These are phyloP conservation scores for Phytophthora pini DNA, from an alignment of 352 stramenopile species.

Conservation along the genomic window DNA sequence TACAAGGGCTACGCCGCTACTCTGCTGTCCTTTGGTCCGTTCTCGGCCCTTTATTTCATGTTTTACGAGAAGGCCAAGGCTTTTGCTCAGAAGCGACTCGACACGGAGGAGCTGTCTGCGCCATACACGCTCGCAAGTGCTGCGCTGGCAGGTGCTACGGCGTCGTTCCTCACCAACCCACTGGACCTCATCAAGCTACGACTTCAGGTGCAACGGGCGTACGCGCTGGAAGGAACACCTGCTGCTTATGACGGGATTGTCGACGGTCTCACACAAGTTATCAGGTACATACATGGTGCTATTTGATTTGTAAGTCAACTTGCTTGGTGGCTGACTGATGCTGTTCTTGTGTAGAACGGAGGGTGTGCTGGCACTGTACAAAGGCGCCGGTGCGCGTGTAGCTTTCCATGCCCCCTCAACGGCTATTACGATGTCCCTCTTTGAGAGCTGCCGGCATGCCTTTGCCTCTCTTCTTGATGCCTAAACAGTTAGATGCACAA, in stretches of 20 bases:
- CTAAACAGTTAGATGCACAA: constrained; percentile 24
- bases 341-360: constrained; percentile 57
- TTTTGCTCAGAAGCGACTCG: constrained; percentile 48
- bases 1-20: constrained; percentile 97
- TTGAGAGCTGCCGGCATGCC: constrained; percentile 89
- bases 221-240: constrained; percentile 37
- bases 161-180: constrained; percentile 97
- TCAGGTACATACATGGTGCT: constrained; percentile 38
- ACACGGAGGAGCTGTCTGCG: constrained; percentile 53
- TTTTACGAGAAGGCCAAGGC: constrained; percentile 95
- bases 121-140: constrained; percentile 74
- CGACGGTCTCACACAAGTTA: constrained; percentile 89
- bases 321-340: constrained; percentile 6
- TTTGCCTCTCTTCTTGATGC: constrained; percentile 56
- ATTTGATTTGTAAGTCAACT: neutral
- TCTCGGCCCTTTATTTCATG: constrained; percentile 98
- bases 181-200: constrained; percentile 97
- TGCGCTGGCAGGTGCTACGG: constrained; percentile 86
- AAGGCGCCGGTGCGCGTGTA: constrained; percentile 94
- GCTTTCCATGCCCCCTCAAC: constrained; percentile 96
- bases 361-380: constrained; percentile 93
- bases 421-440: constrained; percentile 97
- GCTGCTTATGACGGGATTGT: constrained; percentile 71
- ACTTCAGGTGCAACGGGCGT: constrained; percentile 90
- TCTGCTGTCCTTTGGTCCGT: constrained; percentile 96